These are phyloP conservation scores for Hypoxylon sp. DNA, from an alignment of 2,329 filamentous ascomycete genomes.

Conservation along the genomic window DNA sequence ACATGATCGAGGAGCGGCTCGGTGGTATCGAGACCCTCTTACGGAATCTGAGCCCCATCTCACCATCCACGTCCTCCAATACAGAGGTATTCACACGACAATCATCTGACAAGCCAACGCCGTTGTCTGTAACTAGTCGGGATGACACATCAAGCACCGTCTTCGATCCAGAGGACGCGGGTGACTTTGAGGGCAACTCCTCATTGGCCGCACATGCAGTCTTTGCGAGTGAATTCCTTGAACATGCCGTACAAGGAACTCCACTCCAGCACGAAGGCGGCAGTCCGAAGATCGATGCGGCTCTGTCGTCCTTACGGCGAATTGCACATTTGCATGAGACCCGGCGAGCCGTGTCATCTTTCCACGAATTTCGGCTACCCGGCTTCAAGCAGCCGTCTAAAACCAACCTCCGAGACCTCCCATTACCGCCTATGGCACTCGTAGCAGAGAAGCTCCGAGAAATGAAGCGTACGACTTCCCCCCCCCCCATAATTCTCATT, in stretches of 20 bases:
- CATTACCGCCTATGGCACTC: slow-evolving; percentile 67
- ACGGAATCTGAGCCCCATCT: slow-evolving; percentile 50
- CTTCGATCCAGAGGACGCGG: slow-evolving; percentile 70
- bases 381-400: slow-evolving; percentile 62
- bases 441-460: slow-evolving; percentile 66
- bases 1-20: slow-evolving; percentile 58
- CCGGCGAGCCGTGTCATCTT: slow-evolving; percentile 29
- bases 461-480: slow-evolving; percentile 59
- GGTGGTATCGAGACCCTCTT: slow-evolving; percentile 58
- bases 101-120: slow-evolving; percentile 32
- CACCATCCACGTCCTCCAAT: slow-evolving; percentile 15
- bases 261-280: slow-evolving; percentile 59
- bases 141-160: slow-evolving; percentile 63
- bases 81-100: slow-evolving; percentile 22
- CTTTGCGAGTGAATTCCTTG: slow-evolving; percentile 63
- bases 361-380: slow-evolving; percentile 41
- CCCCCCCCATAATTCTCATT: neutral
- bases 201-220: slow-evolving; percentile 63
- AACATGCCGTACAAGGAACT: slow-evolving; percentile 59
- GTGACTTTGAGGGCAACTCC: slow-evolving; percentile 61
- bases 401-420: slow-evolving; percentile 65
- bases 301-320: slow-evolving; percentile 66
- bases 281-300: slow-evolving; percentile 67
- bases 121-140: slow-evolving; percentile 50
- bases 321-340: slow-evolving; percentile 66